Percentiles rank a stretch among this genome's conserved stretches.
Evolutionary conservation across 495 filamentous ascomycete genomes (phyloP).

Genomic region (Cryomyces antarcticus): DNA sequence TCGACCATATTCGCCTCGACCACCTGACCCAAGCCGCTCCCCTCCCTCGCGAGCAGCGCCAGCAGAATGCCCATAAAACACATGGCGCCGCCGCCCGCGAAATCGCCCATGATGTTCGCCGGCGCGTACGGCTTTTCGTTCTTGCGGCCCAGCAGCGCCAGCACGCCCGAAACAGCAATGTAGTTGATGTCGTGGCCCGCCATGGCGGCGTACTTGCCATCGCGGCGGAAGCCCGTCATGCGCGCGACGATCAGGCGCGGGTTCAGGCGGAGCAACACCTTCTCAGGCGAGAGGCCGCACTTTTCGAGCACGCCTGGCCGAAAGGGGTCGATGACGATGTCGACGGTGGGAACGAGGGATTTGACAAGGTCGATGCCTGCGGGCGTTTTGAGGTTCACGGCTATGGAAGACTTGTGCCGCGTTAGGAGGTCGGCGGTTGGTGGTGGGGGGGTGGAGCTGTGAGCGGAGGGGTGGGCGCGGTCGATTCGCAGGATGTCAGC

Average conservation of each 20-base stretch:
- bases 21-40: slow-evolving; percentile 55
- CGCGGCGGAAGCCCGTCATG: slow-evolving; percentile 73
- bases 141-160: slow-evolving; percentile 51
- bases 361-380: slow-evolving; percentile 42
- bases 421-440: slow-evolving; percentile 49
- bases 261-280: slow-evolving; percentile 40
- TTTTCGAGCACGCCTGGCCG: slow-evolving; percentile 78
- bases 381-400: slow-evolving; percentile 52
- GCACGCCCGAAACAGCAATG: slow-evolving; percentile 65
- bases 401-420: slow-evolving; percentile 58
- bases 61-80: slow-evolving; percentile 47
- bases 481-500: slow-evolving; percentile 79
- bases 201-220: slow-evolving; percentile 69
- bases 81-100: slow-evolving; percentile 72
- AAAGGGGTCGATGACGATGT: slow-evolving; percentile 83
- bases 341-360: slow-evolving; percentile 36
- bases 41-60: slow-evolving; percentile 33
- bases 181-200: slow-evolving; percentile 98
- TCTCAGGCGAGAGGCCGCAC: slow-evolving; percentile 49
- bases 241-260: slow-evolving; percentile 64
- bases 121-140: slow-evolving; percentile 56
- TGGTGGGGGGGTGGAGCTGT: slow-evolving; percentile 13
- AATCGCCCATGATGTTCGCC: slow-evolving; percentile 70
- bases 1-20: slow-evolving; percentile 97
- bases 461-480: slow-evolving; percentile 26